Conservation (phyloP, 1,284 basidiomycete genomes). For the Anthracocystis setariae region DNA sequence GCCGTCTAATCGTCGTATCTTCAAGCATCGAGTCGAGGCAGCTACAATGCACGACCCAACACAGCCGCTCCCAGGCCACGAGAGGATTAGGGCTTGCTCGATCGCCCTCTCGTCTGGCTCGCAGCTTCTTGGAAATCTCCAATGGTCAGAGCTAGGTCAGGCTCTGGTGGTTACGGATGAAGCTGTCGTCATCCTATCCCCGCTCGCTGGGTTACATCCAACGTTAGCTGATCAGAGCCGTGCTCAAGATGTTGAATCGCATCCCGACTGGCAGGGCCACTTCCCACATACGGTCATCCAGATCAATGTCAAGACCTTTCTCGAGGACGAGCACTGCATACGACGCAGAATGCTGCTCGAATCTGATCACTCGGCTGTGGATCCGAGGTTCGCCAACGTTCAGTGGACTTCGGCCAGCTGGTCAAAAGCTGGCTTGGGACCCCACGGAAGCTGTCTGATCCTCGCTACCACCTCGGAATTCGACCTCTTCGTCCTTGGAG, state of each 20-base stretch:
- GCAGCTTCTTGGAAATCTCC: constrained; percentile 22
- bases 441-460: constrained; percentile 38
- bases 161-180: constrained; percentile 38
- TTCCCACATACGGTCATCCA: constrained; percentile 41
- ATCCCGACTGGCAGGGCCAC: constrained; percentile 33
- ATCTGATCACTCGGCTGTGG: constrained; percentile 30
- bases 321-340: constrained; percentile 16
- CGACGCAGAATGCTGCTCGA: constrained; percentile 29
- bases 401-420: constrained; percentile 40
- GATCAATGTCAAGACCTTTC: constrained; percentile 39
- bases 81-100: constrained; percentile 24
- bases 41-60: neutral
- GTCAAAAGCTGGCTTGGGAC: constrained; percentile 41
- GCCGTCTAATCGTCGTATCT: neutral
- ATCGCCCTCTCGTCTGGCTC: constrained; percentile 27
- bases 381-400: constrained; percentile 20
- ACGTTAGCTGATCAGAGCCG: constrained; percentile 19
- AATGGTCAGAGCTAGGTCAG: constrained; percentile 42
- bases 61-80: neutral
- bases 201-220: constrained; percentile 19
- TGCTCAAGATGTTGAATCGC: constrained; percentile 29
- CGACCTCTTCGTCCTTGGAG: constrained; percentile 41
- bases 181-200: constrained; percentile 27
- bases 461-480: constrained; percentile 38
- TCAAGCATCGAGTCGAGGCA: neutral